These are phyloP conservation scores for Malus fusca DNA, from an alignment of 306 rosid species.

Conservation along the genomic window DNA sequence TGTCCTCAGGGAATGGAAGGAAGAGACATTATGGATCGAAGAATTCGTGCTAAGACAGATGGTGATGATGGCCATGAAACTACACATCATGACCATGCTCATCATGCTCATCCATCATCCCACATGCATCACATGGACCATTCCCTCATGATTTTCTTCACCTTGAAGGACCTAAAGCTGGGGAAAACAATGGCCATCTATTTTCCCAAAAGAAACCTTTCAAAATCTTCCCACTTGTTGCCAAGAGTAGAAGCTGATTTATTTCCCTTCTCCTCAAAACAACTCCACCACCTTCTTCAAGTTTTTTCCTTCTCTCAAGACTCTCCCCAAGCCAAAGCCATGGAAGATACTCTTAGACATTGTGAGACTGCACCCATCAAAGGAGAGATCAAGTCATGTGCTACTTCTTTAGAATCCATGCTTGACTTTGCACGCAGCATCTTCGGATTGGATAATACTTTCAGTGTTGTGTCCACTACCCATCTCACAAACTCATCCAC, in stretches of 20 bases:
- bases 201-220: constrained; percentile 60
- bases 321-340: constrained; percentile 69
- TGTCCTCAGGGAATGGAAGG: no score
- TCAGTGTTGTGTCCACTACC: constrained; percentile 34
- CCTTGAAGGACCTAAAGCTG: constrained; percentile 38
- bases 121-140: constrained; percentile 39
- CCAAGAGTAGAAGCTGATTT: constrained; percentile 41
- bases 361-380: constrained; percentile 56
- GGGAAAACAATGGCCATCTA: constrained; percentile 53
- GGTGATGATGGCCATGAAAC: no score
- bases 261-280: constrained; percentile 50
- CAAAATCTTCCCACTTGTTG: constrained; percentile 45
- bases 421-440: no score
- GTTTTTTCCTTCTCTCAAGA: constrained; percentile 36
- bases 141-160: constrained; percentile 54
- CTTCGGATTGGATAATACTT: not conserved
- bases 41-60: no score
- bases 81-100: no score
- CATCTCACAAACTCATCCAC: constrained; percentile 41
- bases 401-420: constrained; percentile 10
- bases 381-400: constrained; percentile 66
- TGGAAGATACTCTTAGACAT: constrained; percentile 44
- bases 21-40: no score
- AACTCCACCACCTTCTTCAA: constrained; percentile 45
- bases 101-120: constrained; percentile 2